phyloP scores from a whole-genome alignment of 805 yeast species.

The Saccharomycopsis fibuligera region DNA sequence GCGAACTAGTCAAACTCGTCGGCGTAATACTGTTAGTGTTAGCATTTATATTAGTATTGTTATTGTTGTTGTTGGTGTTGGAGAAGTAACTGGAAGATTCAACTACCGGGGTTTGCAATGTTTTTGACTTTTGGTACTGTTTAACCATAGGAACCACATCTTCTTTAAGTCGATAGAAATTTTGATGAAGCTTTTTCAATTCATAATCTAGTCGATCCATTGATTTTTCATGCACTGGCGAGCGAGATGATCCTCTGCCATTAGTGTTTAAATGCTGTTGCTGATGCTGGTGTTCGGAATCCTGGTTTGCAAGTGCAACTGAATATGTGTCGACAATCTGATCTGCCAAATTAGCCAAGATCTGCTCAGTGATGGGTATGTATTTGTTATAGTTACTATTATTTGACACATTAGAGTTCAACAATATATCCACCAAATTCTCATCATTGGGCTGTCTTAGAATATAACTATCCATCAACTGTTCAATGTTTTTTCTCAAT shows the following conservation, averaged over 20 bases:
- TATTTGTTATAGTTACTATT: conserved; percentile 2
- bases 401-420: conserved; percentile 4
- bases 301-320: background rate
- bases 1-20: conserved; percentile 5
- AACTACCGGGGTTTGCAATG: background rate
- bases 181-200: conserved; percentile 11
- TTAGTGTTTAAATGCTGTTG: background rate
- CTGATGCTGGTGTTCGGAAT: background rate
- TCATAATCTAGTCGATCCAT: conserved; percentile 15
- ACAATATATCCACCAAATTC: conserved; percentile 6
- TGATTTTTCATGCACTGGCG: conserved; percentile 8
- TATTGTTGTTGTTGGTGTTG: no score
- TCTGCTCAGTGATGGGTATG: conserved; percentile 10
- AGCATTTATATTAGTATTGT: no score
- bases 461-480: conserved; percentile 5
- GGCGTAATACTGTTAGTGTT: conserved; percentile 6
- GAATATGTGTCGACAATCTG: conserved; percentile 10
- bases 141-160: conserved; percentile 17
- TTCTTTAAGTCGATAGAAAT: conserved; percentile 17
- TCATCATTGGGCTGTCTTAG: conserved; percentile 6
- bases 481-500: conserved; percentile 17
- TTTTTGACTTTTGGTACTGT: conserved; percentile 10
- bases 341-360: conserved; percentile 8
- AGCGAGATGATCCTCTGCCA: background rate
- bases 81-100: background rate